A percentile compares a stretch with the other conserved stretches of the same genome.
Conservation (phyloP, 1,284 basidiomycete genomes). For the Cutaneotrichosporon curvatum region DNA sequence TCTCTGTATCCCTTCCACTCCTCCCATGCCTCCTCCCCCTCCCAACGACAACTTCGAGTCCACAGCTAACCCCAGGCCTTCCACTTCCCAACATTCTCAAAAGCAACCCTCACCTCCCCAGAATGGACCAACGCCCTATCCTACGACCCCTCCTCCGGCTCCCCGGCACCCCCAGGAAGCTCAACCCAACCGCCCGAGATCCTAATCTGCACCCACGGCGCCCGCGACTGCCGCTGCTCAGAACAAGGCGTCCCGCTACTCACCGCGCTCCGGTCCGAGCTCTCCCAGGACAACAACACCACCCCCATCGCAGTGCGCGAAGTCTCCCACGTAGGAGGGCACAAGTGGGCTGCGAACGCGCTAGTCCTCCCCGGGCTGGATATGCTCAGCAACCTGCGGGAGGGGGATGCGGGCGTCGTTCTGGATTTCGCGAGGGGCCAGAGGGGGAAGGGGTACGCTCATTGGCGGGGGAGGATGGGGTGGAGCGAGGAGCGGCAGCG, state of each 20-base stretch:
- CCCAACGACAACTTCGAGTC: too few relatives aligned
- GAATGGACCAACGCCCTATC: too few relatives aligned
- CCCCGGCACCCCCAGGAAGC: too few relatives aligned
- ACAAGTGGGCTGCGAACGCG: slow-evolving; percentile 75
- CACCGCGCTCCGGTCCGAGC: slow-evolving; percentile 44
- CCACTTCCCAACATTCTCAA: slow-evolving; percentile 16
- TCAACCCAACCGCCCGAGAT: slow-evolving; percentile 39
- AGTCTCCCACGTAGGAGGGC: slow-evolving; percentile 73
- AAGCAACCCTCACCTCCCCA: slow-evolving; percentile 12
- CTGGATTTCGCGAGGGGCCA: slow-evolving; percentile 48
- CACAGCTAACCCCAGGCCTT: slow-evolving; percentile 3
- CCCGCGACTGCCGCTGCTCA: slow-evolving; percentile 67
- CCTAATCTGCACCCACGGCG: slow-evolving; percentile 65
- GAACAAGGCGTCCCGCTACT: slow-evolving; percentile 53
- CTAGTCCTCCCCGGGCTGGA: slow-evolving; percentile 68
- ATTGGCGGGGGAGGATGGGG: slow-evolving; percentile 71
- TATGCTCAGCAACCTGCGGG: slow-evolving; percentile 61
- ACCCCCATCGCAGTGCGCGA: slow-evolving; percentile 52
- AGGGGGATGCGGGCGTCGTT: slow-evolving; percentile 54
- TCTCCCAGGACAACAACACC: slow-evolving; percentile 9
- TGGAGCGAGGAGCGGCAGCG: slow-evolving; percentile 59
- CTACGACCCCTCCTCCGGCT: too few relatives aligned
- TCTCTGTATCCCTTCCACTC: too few relatives aligned
- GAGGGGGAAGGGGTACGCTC: slow-evolving; percentile 15
- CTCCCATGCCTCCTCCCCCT: too few relatives aligned